These are phyloP conservation scores for Hemileccinum impolitum DNA, from an alignment of 768 basidiomycete genomes.

Conservation along the genomic window DNA sequence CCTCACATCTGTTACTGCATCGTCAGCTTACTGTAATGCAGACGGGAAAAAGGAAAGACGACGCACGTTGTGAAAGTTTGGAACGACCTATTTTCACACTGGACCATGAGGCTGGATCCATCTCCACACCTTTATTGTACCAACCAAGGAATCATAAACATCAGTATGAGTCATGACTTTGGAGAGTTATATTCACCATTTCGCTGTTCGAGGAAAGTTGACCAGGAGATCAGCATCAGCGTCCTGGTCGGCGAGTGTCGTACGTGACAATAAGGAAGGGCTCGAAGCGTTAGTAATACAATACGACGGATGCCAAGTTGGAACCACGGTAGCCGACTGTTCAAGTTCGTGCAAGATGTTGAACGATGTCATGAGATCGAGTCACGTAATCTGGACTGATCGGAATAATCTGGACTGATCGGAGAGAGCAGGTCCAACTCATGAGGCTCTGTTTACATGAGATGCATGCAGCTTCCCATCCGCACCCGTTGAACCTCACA, in stretches of 20 bases:
- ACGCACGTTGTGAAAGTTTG: constrained; percentile 50
- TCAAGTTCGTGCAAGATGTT: not conserved
- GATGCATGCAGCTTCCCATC: too few species aligned
- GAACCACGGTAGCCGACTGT: constrained; percentile 12
- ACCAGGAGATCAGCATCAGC: constrained; percentile 15
- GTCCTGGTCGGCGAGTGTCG: constrained; percentile 23
- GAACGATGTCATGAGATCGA: not conserved
- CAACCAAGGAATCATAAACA: not conserved
- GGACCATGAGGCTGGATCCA: constrained; percentile 61
- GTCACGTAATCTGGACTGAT: too few species aligned
- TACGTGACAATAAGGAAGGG: constrained; percentile 4
- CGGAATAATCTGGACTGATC: too few species aligned
- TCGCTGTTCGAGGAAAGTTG: constrained; percentile 54
- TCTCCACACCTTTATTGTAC: constrained; percentile 61
- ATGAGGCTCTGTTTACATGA: too few species aligned
- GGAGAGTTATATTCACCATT: constrained; percentile 41
- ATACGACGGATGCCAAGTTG: constrained; percentile 25
- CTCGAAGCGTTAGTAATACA: constrained; percentile 20
- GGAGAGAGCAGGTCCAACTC: too few species aligned
- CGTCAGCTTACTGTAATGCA: not conserved
- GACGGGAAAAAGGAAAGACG: not conserved
- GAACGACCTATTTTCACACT: constrained; percentile 69
- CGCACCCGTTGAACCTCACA: too few species aligned
- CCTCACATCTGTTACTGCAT: not conserved
- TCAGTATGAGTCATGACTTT: not conserved